Base-by-base conservation (phyloP, 2,329 filamentous ascomycete genomes). In the Oidium heveae region DNA sequence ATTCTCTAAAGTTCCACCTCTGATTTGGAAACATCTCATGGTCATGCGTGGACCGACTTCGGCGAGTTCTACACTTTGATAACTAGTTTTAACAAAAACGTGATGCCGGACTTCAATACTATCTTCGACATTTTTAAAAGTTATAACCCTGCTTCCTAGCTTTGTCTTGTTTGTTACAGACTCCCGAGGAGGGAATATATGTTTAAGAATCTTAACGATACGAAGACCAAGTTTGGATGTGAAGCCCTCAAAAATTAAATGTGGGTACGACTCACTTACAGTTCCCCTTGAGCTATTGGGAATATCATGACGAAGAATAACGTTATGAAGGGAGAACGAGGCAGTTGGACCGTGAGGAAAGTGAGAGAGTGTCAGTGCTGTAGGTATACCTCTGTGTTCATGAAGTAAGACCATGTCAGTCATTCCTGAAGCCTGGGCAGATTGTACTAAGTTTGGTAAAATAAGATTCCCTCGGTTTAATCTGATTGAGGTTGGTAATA, bases 1-100 rank as follows among this genome's bases (percentile, higher is more conserved):
- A 64, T 88, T 94, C 65, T 96, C 91, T 57, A 95, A 71, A 4
- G 89, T 94, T 16, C 91, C 89, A 54, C 82, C 82, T 50, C 88
- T 76, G 58, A 98, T 94, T 70, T 96, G 86, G 65, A 96, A 98
- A 54, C 87, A 72, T 60, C 86, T 75, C 86, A 96, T 91, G n/a
- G 87, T 94, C 86, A 96, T 94, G 56, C 91, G 75, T 1, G 91
- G 91, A 0, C 89, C 87, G 53, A 94, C 86, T 66, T 94, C 87
- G 15, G 84, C 82, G 61, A 94, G 69, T 67, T 94, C 87, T 2
- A 96, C 86, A 56, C 82, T 85, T 64, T 94, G 81, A 64, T 89
- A 91, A 0, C 85, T 83, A 0, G 91, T 96, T 66, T 85, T 82
- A 18, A 98, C 89, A 65, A 95, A 98, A 1, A 98, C 88, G 66